Base-by-base conservation (phyloP, 2,329 filamentous ascomycete species). In the Bipolaris sorokiniana region DNA sequence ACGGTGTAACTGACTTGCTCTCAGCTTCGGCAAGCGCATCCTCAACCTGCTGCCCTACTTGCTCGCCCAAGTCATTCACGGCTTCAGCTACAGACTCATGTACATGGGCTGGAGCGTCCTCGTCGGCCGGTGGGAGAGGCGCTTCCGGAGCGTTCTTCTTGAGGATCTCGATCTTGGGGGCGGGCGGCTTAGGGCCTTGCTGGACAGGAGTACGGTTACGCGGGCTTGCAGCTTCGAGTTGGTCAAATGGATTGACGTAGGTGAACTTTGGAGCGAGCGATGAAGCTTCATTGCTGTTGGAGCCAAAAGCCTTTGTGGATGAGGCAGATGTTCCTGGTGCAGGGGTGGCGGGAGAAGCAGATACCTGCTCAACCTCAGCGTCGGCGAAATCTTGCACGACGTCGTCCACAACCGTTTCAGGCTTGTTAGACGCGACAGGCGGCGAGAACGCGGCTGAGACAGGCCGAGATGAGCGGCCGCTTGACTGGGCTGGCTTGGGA, bases 221-320 rank as follows among this genome's bases (percentile, higher is more conserved):
- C 36, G 87, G 86, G 59, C 87, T 89, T 2, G 86, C 86, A 41
- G 87, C 86, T 55, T 86, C 84, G 59, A 91, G 78, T 68, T 89
- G 83, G 56, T 90, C 88, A 66, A 91, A 91, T 1, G 88, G 88
- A 66, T 91, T 91, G 66, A 87, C 82, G 75, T 90, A 90, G 26
- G 83, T 90, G 73, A 90, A 90, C 51, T 88, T 80, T 51, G 82
- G 70, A 7, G 76, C 68, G 37, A 73, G 63, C 18, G 63, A 48
- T 7, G 59, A 51, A 45, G 74, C 51, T 7, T 58, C 63, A 74
- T 75, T 61, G 78, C 80, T 72, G 79, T 82, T 34, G 72, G 73
- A 57, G 68, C 75, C 74, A 48, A 77, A 76, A 31, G 73, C 60
- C 26, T 64, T 64, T 64, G 75, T 69, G 9, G 74, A 69, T 22